Percentiles rank a stretch among this genome's conserved stretches.
These are phyloP conservation scores for Hippophae gyantsensis DNA, from an alignment of 306 rosid species.

Conservation along the genomic window DNA sequence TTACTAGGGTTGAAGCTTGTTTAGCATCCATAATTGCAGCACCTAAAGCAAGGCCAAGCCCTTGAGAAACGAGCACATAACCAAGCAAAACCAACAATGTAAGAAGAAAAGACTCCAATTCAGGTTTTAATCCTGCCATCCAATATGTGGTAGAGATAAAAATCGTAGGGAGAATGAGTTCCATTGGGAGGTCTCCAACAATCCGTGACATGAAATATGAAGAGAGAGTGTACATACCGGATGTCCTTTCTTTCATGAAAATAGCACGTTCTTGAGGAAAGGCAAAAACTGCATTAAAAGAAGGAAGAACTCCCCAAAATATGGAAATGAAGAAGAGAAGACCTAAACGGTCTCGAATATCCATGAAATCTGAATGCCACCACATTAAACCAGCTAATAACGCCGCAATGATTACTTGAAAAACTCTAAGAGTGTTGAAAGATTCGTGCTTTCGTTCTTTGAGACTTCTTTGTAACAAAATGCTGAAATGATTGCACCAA, in stretches of 20 bases:
- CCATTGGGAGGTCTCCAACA: slow-evolving; percentile 88
- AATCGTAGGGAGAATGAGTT: slow-evolving; percentile 74
- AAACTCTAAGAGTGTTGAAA: slow-evolving; percentile 59
- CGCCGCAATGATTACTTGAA: slow-evolving; percentile 64
- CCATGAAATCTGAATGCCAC: slow-evolving; percentile 69
- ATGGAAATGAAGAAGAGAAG: slow-evolving; percentile 86
- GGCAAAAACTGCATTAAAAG: slow-evolving; percentile 71
- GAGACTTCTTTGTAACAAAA: slow-evolving; percentile 74
- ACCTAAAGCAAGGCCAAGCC: slow-evolving; percentile 83
- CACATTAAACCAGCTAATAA: slow-evolving; percentile 76
- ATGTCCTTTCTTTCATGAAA: slow-evolving; percentile 64
- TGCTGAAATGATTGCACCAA: slow-evolving; percentile 62
- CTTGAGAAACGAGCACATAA: slow-evolving; percentile 77
- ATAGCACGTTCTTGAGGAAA: slow-evolving; percentile 88
- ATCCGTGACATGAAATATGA: slow-evolving; percentile 73
- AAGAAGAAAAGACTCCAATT: slow-evolving; percentile 40
- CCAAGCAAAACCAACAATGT: slow-evolving; percentile 51
- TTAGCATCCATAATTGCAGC: slow-evolving; percentile 90
- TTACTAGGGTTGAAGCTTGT: slow-evolving; percentile 73
- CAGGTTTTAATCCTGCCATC: slow-evolving; percentile 79
- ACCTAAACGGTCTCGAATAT: slow-evolving; percentile 80
- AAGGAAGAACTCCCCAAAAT: slow-evolving; percentile 91
- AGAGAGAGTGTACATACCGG: slow-evolving; percentile 77
- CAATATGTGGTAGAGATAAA: slow-evolving; percentile 58
- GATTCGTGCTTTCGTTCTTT: slow-evolving; percentile 80